Base-by-base conservation (phyloP, 768 basidiomycete genomes). In the Suillus occidentalis region DNA sequence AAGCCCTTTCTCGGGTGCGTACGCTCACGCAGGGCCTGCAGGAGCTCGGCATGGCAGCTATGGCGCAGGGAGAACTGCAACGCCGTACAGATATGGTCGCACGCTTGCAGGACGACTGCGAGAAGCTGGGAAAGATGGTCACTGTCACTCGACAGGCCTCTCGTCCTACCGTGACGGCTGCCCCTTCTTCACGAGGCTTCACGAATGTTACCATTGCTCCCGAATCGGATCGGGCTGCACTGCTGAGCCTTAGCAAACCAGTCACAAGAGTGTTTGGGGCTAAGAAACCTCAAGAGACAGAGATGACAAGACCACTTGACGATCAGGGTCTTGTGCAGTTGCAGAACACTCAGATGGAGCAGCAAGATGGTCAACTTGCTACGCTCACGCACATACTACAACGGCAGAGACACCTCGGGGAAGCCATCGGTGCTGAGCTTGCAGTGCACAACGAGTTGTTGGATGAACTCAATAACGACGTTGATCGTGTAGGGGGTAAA, bases 41-140 rank as follows among this genome's bases (percentile, higher is more conserved):
- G 70, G 83, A 80, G 47, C 81, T 93, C 43, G 90, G 81, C 9
- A 75, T 86, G 75, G 80, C 81, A 49, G 94, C 92, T 43, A 85
- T 98, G 84, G 89, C 87, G 68, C 88, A 94, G 75, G 97, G 97
- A n/a, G 97, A 99, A 82, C 81, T 94, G 71, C 89, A 91, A 77
- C 81, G 97, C 63, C 83, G 97, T 67, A 89, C 89, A 66, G 96
- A 95, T 71, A 89, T 97, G 89, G 88, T 95, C 60, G 91, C 89
- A 62, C 83, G 90, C 65, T 80, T 98, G 69, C 90, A 91, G 77
- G 94, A 95, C 73, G 96, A 98, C 74, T 90, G 92, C 79, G 92
- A 92, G 80, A 92, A 90, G 80, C 81, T 97, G 64, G 86, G 87
- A 45, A 87, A 87, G 82, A 92, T 97, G 83, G 89, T 94, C 49